These are phyloP conservation scores for Ensete glaucum DNA, from an alignment of 176 grass and related monocot species.

Conservation along the genomic window DNA sequence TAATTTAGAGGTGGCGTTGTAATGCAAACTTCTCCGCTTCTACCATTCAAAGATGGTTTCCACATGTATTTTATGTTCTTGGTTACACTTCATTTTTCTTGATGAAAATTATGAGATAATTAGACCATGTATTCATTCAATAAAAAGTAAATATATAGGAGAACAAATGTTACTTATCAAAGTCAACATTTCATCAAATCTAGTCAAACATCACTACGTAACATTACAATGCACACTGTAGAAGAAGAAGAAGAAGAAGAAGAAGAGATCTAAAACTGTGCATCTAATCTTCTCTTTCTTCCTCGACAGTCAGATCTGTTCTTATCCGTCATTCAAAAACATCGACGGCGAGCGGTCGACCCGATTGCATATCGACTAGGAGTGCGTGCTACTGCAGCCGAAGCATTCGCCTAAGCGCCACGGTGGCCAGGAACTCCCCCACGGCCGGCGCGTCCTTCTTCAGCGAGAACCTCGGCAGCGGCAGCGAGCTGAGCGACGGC, in stretches of 20 bases:
- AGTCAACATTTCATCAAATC: no score
- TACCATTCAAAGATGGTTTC: no score
- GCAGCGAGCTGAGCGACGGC: constrained; percentile 42
- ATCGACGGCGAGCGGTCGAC: background rate
- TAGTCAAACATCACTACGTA: no score
- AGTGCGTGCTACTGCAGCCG: constrained; percentile 1
- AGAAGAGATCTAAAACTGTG: background rate
- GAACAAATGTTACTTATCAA: no score
- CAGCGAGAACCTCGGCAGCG: constrained; percentile 37
- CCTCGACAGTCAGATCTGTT: background rate
- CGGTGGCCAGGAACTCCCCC: constrained; percentile 11
- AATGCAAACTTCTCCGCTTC: no score
- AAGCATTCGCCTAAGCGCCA: constrained; percentile 36
- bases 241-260: background rate
- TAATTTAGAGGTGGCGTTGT: no score
- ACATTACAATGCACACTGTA: no score
- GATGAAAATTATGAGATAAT: no score
- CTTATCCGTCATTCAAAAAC: background rate
- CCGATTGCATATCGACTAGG: background rate
- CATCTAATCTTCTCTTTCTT: background rate
- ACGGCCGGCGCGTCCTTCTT: constrained; percentile 2
- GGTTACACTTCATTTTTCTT: no score
- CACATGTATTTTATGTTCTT: no score
- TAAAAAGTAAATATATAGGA: no score
- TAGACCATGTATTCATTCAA: no score